phyloP scores from a whole-genome alignment of 192 early-diverging fungal genomes.

The Backusella psychrophila region DNA sequence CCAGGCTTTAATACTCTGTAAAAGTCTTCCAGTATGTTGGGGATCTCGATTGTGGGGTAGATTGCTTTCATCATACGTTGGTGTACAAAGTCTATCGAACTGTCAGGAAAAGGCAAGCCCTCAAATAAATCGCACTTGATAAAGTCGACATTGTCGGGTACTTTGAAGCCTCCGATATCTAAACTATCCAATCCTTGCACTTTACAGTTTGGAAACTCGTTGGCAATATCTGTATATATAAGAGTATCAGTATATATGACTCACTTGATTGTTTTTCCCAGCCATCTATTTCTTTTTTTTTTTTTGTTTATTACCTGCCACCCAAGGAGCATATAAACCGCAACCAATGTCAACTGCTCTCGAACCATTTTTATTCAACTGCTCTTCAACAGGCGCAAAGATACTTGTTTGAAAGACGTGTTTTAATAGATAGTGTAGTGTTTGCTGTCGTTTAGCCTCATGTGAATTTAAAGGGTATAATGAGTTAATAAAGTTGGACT shows the following conservation, averaged over 20 bases:
- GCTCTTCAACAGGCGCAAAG: constrained; percentile 16
- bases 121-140: background rate
- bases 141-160: background rate
- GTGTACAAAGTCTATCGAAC: constrained; percentile 20
- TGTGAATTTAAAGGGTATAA: background rate
- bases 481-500: background rate
- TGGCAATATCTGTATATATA: constrained; percentile 16
- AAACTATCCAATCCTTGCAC: constrained; percentile 17
- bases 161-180: background rate
- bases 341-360: constrained; percentile 19
- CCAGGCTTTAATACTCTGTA: constrained; percentile 11
- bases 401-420: constrained; percentile 23
- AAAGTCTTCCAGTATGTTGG: background rate
- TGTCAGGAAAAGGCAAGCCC: background rate
- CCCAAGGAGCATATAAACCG: constrained; percentile 18
- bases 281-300: too few relatives aligned
- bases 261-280: too few relatives aligned
- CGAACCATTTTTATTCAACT: background rate
- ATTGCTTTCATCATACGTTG: constrained; percentile 18
- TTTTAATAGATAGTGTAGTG: constrained; percentile 25
- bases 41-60: background rate
- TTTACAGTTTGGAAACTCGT: constrained; percentile 15
- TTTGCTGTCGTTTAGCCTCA: constrained; percentile 13
- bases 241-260: background rate
- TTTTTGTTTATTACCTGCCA: background rate